These are phyloP conservation scores for Ceriops tagal DNA, from an alignment of 345 rosid species.

Conservation along the genomic window DNA sequence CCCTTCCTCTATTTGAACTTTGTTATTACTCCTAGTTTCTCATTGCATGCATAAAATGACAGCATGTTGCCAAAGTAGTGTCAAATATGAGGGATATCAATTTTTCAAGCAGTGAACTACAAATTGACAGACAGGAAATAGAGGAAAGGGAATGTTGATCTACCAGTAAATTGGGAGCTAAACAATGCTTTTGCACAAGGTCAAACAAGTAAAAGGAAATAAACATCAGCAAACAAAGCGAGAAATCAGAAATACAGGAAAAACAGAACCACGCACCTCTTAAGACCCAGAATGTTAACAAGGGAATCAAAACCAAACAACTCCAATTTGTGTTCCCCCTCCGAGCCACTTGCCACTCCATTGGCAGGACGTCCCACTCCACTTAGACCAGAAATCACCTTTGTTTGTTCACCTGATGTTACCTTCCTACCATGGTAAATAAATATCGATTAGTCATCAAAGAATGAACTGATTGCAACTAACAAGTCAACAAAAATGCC, in stretches of 20 bases:
- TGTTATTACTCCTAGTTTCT: no score
- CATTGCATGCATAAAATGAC: no score
- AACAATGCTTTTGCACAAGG: no score
- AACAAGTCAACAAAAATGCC: no score
- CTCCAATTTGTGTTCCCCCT: slow-evolving; percentile 72
- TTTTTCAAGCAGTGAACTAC: no score
- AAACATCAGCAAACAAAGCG: not conserved
- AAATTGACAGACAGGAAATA: no score
- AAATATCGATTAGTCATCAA: not conserved
- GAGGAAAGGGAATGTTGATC: no score
- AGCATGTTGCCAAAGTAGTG: no score
- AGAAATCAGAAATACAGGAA: not conserved
- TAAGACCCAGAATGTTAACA: slow-evolving; percentile 95
- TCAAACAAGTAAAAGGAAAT: not conserved
- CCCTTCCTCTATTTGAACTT: no score
- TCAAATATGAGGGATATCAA: no score
- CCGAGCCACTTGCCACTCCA: slow-evolving; percentile 53
- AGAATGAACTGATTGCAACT: no score
- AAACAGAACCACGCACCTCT: slow-evolving; percentile 45
- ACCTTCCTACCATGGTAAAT: slow-evolving; percentile 52
- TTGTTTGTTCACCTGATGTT: slow-evolving; percentile 38
- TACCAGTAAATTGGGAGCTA: no score
- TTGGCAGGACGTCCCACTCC: slow-evolving; percentile 40
- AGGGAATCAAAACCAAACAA: slow-evolving; percentile 99
- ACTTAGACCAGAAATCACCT: slow-evolving; percentile 28